A percentile compares a stretch with the other conserved stretches of the same genome.
These are phyloP conservation scores for Brasilioporus rufonigricans DNA, from an alignment of 768 basidiomycete genomes.

Conservation along the genomic window DNA sequence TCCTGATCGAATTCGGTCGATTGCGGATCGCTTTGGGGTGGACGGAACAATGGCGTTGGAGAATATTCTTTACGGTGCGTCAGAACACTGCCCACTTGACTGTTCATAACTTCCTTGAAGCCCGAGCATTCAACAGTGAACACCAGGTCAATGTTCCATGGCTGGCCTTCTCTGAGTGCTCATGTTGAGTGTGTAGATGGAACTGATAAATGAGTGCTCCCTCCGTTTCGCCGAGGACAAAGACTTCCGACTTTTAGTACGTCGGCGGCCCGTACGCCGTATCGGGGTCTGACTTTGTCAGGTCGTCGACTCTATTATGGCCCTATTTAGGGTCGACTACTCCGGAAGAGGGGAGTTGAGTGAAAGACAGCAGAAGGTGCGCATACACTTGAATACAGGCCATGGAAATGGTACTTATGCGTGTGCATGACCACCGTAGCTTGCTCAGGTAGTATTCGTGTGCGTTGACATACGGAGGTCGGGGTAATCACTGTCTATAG, in stretches of 20 bases:
- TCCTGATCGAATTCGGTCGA: constrained; percentile 86
- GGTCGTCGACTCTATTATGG: constrained; percentile 98
- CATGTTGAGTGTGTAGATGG: constrained; percentile 56
- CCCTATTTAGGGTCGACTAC: constrained; percentile 90
- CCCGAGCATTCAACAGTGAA: constrained; percentile 89
- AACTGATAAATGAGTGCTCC: constrained; percentile 87
- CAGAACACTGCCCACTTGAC: background rate
- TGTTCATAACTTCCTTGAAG: constrained; percentile 38
- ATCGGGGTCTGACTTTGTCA: constrained; percentile 31
- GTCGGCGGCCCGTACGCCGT: background rate
- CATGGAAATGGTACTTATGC: constrained; percentile 10
- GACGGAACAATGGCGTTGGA: constrained; percentile 83
- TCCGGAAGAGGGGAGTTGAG: constrained; percentile 93
- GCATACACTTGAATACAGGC: background rate
- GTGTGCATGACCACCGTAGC: constrained; percentile 40
- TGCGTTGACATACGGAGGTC: background rate
- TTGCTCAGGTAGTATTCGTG: constrained; percentile 64
- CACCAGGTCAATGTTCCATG: constrained; percentile 60
- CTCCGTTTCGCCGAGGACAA: constrained; percentile 88
- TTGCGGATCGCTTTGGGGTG: constrained; percentile 94
- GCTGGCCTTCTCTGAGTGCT: background rate
- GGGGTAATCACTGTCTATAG: constrained; percentile 33
- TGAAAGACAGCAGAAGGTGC: constrained; percentile 88
- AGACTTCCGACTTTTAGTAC: constrained; percentile 70
- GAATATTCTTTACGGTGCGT: constrained; percentile 83